Evolutionary conservation across 106 monocot genomes (phyloP).

Genomic region (Ottelia alismoides): DNA sequence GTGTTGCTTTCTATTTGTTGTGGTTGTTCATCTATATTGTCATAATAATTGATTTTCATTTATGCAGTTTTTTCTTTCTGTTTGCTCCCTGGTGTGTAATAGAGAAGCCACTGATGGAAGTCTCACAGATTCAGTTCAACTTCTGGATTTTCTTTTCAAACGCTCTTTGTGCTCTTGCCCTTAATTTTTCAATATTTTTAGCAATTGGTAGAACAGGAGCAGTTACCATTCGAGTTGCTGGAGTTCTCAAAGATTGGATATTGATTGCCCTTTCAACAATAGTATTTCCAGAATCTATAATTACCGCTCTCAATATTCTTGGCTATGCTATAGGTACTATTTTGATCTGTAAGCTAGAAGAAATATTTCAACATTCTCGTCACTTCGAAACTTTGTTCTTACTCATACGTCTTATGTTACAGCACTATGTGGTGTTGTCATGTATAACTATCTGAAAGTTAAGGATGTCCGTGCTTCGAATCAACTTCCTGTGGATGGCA

Average conservation of each 20-base stretch:
- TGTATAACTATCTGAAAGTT: constrained; percentile 93
- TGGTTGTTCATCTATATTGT: too few species aligned
- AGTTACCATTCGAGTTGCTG: constrained; percentile 86
- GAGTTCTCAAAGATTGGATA: constrained; percentile 98
- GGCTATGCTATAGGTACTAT: constrained; percentile 81
- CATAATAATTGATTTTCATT: too few species aligned
- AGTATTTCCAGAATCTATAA: constrained; percentile 84
- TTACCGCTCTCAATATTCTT: constrained; percentile 71
- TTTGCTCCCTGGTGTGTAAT: constrained; percentile 80
- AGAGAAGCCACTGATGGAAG: constrained; percentile 66
- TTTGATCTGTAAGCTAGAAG: too few species aligned
- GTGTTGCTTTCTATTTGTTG: too few species aligned
- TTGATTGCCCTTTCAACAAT: constrained; percentile 87
- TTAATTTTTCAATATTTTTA: constrained; percentile 91
- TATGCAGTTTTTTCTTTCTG: constrained; percentile 74
- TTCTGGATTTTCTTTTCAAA: constrained; percentile 88
- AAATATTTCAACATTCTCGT: too few species aligned
- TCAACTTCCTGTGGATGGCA: constrained; percentile 40
- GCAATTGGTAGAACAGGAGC: constrained; percentile 95
- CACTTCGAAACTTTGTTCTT: neutral
- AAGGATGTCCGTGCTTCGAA: constrained; percentile 58
- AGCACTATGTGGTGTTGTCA: constrained; percentile 86
- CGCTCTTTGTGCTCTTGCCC: constrained; percentile 82
- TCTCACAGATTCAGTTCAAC: constrained; percentile 79
- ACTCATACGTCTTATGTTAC: constrained; percentile 4